These are phyloP conservation scores for Trichoderma afroharzianum DNA, from an alignment of 2,329 filamentous ascomycete species.

Conservation along the genomic window DNA sequence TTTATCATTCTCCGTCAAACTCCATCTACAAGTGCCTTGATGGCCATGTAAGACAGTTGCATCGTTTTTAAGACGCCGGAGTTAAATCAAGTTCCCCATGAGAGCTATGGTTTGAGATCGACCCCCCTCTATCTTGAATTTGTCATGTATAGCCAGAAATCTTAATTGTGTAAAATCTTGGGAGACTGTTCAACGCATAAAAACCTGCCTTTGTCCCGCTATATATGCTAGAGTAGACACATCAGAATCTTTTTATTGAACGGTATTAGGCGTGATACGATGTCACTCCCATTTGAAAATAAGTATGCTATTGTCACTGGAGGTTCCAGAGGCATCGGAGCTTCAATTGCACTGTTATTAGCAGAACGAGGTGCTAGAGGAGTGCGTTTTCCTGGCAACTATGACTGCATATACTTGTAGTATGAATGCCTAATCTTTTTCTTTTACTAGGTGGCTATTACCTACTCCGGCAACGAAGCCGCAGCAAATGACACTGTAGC, in stretches of 20 bases:
- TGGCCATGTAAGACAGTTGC: neutral
- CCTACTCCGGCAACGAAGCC: neutral
- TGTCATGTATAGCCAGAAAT: neutral
- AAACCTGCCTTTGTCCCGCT: neutral
- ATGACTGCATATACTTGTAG: neutral
- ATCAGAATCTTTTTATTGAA: neutral
- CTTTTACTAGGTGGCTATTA: neutral
- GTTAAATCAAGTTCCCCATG: neutral
- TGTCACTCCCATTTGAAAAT: neutral
- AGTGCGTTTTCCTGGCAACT: neutral
- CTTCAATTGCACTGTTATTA: conserved; percentile 12
- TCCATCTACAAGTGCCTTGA: no score
- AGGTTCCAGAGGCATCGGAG: conserved; percentile 15
- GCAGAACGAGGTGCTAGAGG: conserved; percentile 8
- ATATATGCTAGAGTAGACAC: neutral
- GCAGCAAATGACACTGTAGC: neutral
- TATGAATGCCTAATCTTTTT: neutral
- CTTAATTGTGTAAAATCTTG: neutral
- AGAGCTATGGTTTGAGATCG: neutral
- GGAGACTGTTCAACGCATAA: neutral
- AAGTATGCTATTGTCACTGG: conserved; percentile 18
- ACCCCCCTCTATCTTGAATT: neutral
- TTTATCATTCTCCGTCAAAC: neutral
- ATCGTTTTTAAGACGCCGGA: neutral
- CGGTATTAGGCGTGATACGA: neutral